Percentiles rank a stretch among this genome's conserved stretches.
Conservation (phyloP, 805 yeast species). For the Kregervanrija pseudodelftensis region DNA sequence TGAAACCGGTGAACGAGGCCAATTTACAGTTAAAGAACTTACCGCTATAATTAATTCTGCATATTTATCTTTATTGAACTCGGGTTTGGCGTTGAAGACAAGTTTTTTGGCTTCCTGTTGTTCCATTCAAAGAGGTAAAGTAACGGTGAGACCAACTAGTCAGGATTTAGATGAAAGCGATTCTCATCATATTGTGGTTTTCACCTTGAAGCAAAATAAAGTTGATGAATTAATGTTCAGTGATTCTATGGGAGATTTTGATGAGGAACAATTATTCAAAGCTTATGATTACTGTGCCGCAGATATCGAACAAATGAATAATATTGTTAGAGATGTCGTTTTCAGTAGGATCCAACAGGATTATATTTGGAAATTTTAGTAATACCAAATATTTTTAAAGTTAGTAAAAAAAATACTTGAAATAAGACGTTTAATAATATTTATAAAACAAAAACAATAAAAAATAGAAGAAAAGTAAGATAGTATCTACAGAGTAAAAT, state of each 20-base stretch:
- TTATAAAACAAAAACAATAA: not conserved
- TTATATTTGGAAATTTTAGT: conserved; percentile 47
- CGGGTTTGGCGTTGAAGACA: conserved; percentile 63
- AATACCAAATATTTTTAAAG: not conserved
- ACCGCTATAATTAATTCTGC: conserved; percentile 68
- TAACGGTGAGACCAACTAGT: conserved; percentile 39
- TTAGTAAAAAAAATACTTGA: not conserved
- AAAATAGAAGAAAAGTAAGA: not conserved
- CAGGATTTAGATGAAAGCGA: conserved; percentile 34
- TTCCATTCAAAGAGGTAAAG: conserved; percentile 17
- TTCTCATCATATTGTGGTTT: conserved; percentile 64
- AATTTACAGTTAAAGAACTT: conserved; percentile 41
- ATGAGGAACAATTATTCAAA: conserved; percentile 44
- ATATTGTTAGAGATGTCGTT: conserved; percentile 39
- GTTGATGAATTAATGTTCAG: conserved; percentile 53
- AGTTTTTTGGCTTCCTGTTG: conserved; percentile 54
- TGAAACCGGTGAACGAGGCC: conserved; percentile 41
- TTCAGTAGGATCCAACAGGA: conserved; percentile 42
- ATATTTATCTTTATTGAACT: conserved; percentile 69
- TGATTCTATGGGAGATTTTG: conserved; percentile 69
- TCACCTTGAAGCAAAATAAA: conserved; percentile 42
- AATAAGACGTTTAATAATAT: not conserved
- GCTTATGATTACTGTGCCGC: conserved; percentile 46
- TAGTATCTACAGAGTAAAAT: not conserved
- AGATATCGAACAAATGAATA: conserved; percentile 39